phyloP scores from a whole-genome alignment of 1,284 basidiomycete genomes.

The Ganoderma meredithae region DNA sequence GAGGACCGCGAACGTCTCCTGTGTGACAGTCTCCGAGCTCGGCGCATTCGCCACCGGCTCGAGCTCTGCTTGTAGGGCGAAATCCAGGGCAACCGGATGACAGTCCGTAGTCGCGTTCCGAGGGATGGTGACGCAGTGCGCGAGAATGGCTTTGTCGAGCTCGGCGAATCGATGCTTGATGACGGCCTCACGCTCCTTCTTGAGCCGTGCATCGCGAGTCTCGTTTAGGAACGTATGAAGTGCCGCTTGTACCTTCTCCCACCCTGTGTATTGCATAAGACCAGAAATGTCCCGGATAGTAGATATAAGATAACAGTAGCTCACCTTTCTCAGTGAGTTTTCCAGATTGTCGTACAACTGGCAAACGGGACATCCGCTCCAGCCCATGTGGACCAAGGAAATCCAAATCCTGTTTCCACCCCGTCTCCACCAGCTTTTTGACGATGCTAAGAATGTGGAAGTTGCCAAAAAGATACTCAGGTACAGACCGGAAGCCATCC shows the following conservation, averaged over 20 bases:
- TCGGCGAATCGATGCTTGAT: constrained; percentile 9
- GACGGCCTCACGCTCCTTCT: background rate
- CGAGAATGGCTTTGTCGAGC: constrained; percentile 11
- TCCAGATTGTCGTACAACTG: constrained; percentile 14
- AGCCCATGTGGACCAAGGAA: background rate
- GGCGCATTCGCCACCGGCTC: constrained; percentile 9
- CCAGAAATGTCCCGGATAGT: background rate
- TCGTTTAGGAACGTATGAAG: constrained; percentile 7
- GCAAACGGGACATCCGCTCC: constrained; percentile 9
- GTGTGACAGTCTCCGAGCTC: constrained; percentile 11
- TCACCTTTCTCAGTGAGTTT: constrained; percentile 12
- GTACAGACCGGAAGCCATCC: background rate
- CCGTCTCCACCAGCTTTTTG: background rate
- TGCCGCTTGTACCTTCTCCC: constrained; percentile 1
- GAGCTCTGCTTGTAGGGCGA: constrained; percentile 9
- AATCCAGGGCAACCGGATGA: constrained; percentile 17
- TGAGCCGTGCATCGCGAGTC: background rate
- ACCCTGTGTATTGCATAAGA: background rate
- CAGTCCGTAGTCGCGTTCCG: constrained; percentile 7
- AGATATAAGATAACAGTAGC: background rate
- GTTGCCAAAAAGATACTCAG: background rate
- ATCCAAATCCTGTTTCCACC: constrained; percentile 15
- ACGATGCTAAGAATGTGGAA: constrained; percentile 1
- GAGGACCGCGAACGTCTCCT: constrained; percentile 1
- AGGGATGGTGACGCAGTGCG: constrained; percentile 14